phyloP scores from a whole-genome alignment of 768 basidiomycete species.

The Russula sp. region DNA sequence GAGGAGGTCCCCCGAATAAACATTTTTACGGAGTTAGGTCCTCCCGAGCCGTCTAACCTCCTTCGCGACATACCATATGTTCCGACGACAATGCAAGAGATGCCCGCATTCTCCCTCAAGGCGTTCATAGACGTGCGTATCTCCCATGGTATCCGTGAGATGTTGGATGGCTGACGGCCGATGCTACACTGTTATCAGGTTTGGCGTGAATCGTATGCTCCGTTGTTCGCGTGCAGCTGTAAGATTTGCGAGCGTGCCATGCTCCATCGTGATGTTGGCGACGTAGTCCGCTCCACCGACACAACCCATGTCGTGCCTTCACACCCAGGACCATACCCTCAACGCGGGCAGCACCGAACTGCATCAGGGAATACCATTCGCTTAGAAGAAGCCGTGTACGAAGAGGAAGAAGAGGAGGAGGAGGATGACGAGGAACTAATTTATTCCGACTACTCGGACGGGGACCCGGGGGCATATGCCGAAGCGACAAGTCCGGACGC shows the following conservation, averaged over 20 bases:
- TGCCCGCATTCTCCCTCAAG: constrained; percentile 32
- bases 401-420: constrained; percentile 33
- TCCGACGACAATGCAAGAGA: constrained; percentile 54
- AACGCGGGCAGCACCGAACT: constrained; percentile 9
- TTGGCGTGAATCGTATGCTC: constrained; percentile 70
- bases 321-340: constrained; percentile 24
- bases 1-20: constrained; percentile 26
- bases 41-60: constrained; percentile 54
- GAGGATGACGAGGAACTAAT: constrained; percentile 31
- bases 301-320: constrained; percentile 27
- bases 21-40: constrained; percentile 44
- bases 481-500: constrained; percentile 28
- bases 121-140: constrained; percentile 49
- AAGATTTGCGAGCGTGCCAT: constrained; percentile 68
- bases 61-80: constrained; percentile 65
- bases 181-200: constrained; percentile 36
- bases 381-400: constrained; percentile 25
- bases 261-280: constrained; percentile 42
- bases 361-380: constrained; percentile 25
- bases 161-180: background rate
- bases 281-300: constrained; percentile 27
- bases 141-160: background rate
- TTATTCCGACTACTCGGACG: constrained; percentile 16
- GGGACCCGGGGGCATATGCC: constrained; percentile 9
- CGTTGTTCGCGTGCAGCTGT: constrained; percentile 66